Percentiles rank a stretch among this genome's conserved stretches.
These are phyloP conservation scores for Wickerhamiella qilinensis DNA, from an alignment of 805 yeast species.

Conservation along the genomic window DNA sequence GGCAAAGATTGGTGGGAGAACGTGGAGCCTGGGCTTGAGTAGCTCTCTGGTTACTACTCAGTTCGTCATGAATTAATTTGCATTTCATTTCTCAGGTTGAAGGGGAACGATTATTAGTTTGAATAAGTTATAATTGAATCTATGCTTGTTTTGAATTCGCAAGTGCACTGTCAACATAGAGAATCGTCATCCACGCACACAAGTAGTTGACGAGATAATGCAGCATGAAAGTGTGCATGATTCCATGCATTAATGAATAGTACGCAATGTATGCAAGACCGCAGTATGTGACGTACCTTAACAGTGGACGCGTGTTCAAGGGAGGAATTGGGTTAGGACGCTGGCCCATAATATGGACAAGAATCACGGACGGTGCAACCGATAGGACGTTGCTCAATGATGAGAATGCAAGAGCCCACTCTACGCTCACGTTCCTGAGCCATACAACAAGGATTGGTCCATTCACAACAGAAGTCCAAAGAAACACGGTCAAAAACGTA, in stretches of 20 bases:
- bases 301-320: constrained; percentile 11
- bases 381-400: constrained; percentile 68
- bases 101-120: too few relatives aligned
- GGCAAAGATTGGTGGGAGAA: constrained; percentile 94
- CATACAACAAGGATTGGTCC: constrained; percentile 63
- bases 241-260: constrained; percentile 58
- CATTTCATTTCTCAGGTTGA: too few relatives aligned
- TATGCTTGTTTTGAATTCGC: neutral
- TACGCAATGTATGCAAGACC: constrained; percentile 35
- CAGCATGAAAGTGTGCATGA: constrained; percentile 63
- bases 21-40: constrained; percentile 26
- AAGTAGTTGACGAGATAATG: constrained; percentile 53
- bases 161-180: neutral
- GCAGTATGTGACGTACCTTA: constrained; percentile 18
- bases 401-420: constrained; percentile 70
- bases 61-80: too few relatives aligned
- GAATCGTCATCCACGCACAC: neutral
- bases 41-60: too few relatives aligned
- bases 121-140: neutral
- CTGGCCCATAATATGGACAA: constrained; percentile 34
- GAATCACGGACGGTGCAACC: constrained; percentile 45
- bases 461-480: constrained; percentile 67
- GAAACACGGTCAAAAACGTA: constrained; percentile 41
- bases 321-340: constrained; percentile 26
- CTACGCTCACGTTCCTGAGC: constrained; percentile 54